Evolutionary conservation across 495 filamentous ascomycete genomes (phyloP), one percentile per base, ranked within the genome.

Genomic region (Parathielavia appendiculata): DNA sequence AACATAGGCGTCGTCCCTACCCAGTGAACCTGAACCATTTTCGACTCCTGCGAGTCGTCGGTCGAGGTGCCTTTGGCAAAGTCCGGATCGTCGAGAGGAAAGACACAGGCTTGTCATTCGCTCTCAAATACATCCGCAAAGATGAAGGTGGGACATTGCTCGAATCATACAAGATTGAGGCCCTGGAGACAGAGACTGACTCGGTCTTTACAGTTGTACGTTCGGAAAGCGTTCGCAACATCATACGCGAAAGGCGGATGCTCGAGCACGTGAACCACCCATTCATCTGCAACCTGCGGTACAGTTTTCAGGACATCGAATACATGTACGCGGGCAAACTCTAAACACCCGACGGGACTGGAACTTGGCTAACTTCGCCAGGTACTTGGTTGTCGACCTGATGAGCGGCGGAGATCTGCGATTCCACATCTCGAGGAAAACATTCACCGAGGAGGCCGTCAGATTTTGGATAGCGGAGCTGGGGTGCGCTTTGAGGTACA

Each of bases 291-390:
- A 98, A 98, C 71, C 80, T 98, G 77, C 87, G 93, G 53, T 98
- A 97, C 74, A 96, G 91, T 77, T 98, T 98, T 70, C 93, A 98
- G 75, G 93, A 98, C 73, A 90, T 97, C 64, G 93, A 98, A 70
- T 98, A 98, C 74, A 86, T 98, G 93, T 98, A 80, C 63, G 90
- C 74, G 10, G 26, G 26, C 26, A 6, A 17, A 50, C 14, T 41
- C 47, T 38, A 49, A 52, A 23, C 38, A 43, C 26, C 45, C 20
- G n/a, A 32, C 32, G 9, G 1, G 10, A 4, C 19, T 4, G 2
- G 11, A 30, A 49, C 34, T 34, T 4, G 44, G 20, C 68, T 71
- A 41, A 69, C 61, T 17, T 34, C 60, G 17, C 10, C 69, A 96
- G 92, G 77, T 97, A 98, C 72, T 84, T 98, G 63, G 95, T 98